Evolutionary conservation across 2,329 filamentous ascomycete genomes (phyloP).

Genomic region (Colletotrichum caudatum): DNA sequence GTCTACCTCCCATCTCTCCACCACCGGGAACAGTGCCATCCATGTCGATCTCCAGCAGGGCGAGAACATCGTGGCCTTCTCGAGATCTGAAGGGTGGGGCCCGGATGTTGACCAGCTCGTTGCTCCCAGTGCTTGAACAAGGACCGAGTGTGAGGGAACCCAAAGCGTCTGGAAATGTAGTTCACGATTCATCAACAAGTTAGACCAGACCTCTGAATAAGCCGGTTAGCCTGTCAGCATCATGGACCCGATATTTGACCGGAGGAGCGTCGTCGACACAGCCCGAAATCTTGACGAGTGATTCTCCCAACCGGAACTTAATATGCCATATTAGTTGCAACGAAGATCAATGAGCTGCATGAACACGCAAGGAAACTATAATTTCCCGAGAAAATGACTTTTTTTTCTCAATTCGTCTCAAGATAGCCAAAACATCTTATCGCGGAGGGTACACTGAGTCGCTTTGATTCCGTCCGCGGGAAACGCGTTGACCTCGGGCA

Average conservation of each 20-base stretch:
- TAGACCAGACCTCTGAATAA: too few relatives aligned
- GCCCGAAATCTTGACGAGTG: too few relatives aligned
- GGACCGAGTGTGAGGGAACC: too few relatives aligned
- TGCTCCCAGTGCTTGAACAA: conserved; percentile 53
- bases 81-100: conserved; percentile 55
- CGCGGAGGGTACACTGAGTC: not conserved
- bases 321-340: not conserved
- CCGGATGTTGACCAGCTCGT: conserved; percentile 67
- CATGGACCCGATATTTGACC: not conserved
- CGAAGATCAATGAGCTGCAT: not conserved
- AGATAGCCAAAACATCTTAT: too few relatives aligned
- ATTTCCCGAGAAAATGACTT: not conserved
- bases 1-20: conserved; percentile 56
- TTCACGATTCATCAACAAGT: too few relatives aligned
- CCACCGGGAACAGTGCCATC: conserved; percentile 59
- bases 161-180: too few relatives aligned
- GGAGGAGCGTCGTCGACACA: not conserved
- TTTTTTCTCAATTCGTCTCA: not conserved
- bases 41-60: conserved; percentile 62
- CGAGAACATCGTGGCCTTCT: conserved; percentile 62
- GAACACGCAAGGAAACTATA: not conserved
- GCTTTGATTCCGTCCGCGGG: conserved; percentile 9
- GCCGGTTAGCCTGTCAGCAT: not conserved
- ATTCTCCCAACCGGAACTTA: too few relatives aligned
- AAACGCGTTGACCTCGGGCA: conserved; percentile 20